A percentile compares a stretch with the other conserved stretches of the same genome.
phyloP scores from a whole-genome alignment of 441 rosid species.

The Rhodomyrtus psidioides region DNA sequence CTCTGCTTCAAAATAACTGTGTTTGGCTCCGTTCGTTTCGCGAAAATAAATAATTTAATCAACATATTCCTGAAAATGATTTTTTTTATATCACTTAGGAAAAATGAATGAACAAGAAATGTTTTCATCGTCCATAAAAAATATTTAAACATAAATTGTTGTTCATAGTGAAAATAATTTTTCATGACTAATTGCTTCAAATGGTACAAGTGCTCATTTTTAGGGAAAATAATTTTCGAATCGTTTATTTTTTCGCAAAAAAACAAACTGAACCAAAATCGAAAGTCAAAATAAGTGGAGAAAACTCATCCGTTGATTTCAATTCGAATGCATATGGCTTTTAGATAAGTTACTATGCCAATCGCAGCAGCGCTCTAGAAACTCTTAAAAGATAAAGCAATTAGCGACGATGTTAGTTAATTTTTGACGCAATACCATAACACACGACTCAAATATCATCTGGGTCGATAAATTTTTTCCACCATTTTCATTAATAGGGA shows the following conservation, averaged over 20 bases:
- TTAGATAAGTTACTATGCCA: background rate
- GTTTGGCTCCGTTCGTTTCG: too few species aligned
- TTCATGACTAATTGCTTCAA: fast-evolving
- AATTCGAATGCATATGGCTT: too few species aligned
- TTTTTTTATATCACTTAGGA: fast-evolving
- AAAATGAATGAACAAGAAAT: too few species aligned
- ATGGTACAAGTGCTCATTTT: fast-evolving
- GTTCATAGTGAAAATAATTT: fast-evolving
- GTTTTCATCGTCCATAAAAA: too few species aligned
- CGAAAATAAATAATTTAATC: background rate
- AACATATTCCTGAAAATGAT: background rate
- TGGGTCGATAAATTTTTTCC: background rate
- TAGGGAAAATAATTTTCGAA: too few species aligned
- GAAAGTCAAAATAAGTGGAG: background rate
- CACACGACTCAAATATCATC: background rate
- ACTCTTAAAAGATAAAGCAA: background rate
- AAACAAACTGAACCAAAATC: background rate
- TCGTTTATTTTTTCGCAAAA: too few species aligned
- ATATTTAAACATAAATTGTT: background rate
- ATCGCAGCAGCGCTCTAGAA: background rate
- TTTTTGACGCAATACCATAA: background rate
- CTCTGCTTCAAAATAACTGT: too few species aligned
- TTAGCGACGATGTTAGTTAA: background rate
- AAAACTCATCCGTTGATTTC: background rate
- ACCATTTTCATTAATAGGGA: background rate